Evolutionary conservation across 2,329 filamentous ascomycete genomes (phyloP).

Genomic region (Colletotrichum tropicale): DNA sequence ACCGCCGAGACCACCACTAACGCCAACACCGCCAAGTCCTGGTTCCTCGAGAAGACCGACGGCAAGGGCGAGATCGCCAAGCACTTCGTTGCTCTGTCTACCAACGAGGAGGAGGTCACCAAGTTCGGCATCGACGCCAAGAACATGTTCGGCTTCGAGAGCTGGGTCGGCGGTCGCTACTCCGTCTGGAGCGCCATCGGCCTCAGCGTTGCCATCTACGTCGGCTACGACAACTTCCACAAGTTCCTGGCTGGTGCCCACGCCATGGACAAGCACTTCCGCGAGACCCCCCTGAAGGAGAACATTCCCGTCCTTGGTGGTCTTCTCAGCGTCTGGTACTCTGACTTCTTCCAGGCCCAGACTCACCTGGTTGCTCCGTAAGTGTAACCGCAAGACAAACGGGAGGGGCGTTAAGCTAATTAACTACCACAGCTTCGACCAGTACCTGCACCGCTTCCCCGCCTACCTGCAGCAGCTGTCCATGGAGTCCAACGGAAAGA

Average conservation of each 20-base stretch:
- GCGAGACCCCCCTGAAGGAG: conserved; percentile 84
- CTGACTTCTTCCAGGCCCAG: conserved; percentile 97
- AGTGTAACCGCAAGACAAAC: conserved; percentile 39
- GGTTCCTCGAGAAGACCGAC: conserved; percentile 86
- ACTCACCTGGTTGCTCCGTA: conserved; percentile 96
- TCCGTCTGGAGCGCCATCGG: conserved; percentile 99
- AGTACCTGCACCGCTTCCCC: conserved; percentile 98
- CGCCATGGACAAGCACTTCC: conserved; percentile 99
- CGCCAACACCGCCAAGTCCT: conserved; percentile 94
- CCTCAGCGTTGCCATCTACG: conserved; percentile 90
- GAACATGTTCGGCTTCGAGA: conserved; percentile 99
- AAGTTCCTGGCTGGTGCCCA: conserved; percentile 94
- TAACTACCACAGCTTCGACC: conserved; percentile 74
- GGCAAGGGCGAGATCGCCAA: conserved; percentile 90
- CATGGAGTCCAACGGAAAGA: conserved; percentile 99
- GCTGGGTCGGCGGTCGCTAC: conserved; percentile 98
- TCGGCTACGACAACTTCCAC: conserved; percentile 97
- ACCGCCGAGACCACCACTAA: conserved; percentile 98
- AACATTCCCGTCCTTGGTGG: conserved; percentile 95
- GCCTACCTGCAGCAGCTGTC: conserved; percentile 98
- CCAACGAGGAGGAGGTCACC: conserved; percentile 92
- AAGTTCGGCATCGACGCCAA: conserved; percentile 99
- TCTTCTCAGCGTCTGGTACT: conserved; percentile 97
- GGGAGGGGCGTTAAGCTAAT: background rate
- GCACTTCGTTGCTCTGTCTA: conserved; percentile 98